Evolutionary conservation across 805 yeast genomes (phyloP).

Genomic region (Candida pseudoglaebosa): DNA sequence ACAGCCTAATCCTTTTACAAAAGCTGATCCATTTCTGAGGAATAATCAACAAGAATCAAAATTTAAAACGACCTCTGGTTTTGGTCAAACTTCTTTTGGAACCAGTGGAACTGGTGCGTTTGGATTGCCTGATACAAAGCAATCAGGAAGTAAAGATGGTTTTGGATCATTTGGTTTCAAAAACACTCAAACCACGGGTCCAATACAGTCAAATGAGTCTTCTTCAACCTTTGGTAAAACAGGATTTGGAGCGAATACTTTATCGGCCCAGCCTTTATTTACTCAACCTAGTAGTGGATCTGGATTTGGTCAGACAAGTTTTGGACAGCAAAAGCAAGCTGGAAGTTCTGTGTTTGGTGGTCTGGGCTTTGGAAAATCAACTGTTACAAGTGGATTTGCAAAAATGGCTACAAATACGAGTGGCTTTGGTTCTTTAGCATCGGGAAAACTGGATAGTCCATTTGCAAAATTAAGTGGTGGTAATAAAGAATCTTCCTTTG

Average conservation of each 20-base stretch:
- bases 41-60: neutral
- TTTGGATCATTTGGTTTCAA: neutral
- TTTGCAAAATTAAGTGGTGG: constrained; percentile 4
- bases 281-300: constrained; percentile 5
- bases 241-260: constrained; percentile 6
- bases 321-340: constrained; percentile 8
- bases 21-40: neutral
- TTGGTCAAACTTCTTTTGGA: constrained; percentile 3
- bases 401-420: constrained; percentile 7
- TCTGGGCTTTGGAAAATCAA: constrained; percentile 9
- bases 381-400: constrained; percentile 14
- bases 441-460: constrained; percentile 2
- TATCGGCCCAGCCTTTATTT: neutral
- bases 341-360: constrained; percentile 18
- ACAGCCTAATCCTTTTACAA: constrained; percentile 1
- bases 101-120: neutral
- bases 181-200: too few relatives aligned
- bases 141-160: constrained; percentile 3
- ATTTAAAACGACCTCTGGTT: neutral
- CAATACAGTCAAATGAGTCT: too few relatives aligned
- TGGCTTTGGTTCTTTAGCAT: constrained; percentile 7
- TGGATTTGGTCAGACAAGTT: constrained; percentile 13
- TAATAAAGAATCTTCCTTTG: constrained; percentile 3
- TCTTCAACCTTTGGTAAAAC: constrained; percentile 11
- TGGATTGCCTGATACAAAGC: constrained; percentile 1